Evolutionary conservation across 306 rosid species (phyloP).

Genomic region (Sphenostylis stenocarpa): DNA sequence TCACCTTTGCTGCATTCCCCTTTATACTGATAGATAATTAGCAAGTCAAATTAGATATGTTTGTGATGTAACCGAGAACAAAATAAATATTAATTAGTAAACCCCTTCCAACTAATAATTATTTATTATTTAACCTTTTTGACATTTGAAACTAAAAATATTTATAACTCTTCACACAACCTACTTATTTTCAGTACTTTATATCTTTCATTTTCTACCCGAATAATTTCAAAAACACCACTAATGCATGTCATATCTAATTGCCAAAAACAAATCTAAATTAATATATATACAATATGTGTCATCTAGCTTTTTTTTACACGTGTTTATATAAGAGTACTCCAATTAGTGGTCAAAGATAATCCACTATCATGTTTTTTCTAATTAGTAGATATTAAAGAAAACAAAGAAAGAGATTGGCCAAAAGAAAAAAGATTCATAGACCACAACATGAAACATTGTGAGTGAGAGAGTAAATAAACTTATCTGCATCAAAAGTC

Average conservation of each 20-base stretch:
- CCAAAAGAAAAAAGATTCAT: conserved; percentile 2
- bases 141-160: background rate
- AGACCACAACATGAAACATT: conserved; percentile 33
- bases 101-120: background rate
- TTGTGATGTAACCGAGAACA: background rate
- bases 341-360: conserved; percentile 54
- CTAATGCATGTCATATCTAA: too few species aligned
- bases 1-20: background rate
- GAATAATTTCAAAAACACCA: too few species aligned
- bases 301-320: too few species aligned
- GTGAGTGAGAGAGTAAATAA: conserved; percentile 21
- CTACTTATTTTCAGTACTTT: background rate
- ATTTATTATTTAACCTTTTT: background rate
- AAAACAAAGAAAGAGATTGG: conserved; percentile 19
- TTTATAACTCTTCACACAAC: background rate
- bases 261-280: too few species aligned
- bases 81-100: background rate
- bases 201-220: too few species aligned
- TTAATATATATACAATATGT: too few species aligned
- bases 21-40: background rate
- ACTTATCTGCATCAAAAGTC: conserved; percentile 36
- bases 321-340: too few species aligned
- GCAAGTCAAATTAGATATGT: background rate
- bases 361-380: conserved; percentile 29
- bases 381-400: conserved; percentile 12